Conservation (phyloP, 83 land plant genomes). For the Picea abies region DNA sequence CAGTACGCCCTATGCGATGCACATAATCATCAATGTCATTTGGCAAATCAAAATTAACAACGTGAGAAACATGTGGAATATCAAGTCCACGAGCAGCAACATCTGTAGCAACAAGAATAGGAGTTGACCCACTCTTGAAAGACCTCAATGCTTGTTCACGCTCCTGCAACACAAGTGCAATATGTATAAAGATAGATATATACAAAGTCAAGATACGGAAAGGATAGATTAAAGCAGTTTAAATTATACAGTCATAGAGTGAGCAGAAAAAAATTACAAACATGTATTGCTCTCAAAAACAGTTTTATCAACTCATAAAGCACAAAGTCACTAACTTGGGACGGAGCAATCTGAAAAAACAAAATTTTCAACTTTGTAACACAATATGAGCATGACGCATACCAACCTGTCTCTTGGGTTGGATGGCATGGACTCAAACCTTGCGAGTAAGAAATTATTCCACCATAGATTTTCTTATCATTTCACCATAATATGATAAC, state of each 20-base stretch:
- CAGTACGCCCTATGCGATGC: constrained; percentile 31
- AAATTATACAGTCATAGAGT: neutral
- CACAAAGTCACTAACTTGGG: neutral
- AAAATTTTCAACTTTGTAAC: neutral
- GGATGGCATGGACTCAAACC: neutral
- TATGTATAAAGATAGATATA: neutral
- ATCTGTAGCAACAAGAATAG: constrained; percentile 18
- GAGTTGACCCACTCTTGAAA: constrained; percentile 16
- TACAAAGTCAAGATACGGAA: neutral
- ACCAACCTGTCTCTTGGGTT: neutral
- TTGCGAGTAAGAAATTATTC: neutral
- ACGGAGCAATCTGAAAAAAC: neutral
- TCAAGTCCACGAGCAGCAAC: constrained; percentile 25
- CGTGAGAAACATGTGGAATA: constrained; percentile 29
- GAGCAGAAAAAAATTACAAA: neutral
- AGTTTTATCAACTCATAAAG: neutral
- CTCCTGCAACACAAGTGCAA: constrained; percentile 10
- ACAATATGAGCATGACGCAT: neutral
- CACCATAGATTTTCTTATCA: neutral
- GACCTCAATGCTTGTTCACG: constrained; percentile 19
- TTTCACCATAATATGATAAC: neutral
- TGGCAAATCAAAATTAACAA: constrained; percentile 29
- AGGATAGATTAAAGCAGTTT: neutral
- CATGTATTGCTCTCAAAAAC: neutral
- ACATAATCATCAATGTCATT: constrained; percentile 26